Conservation (phyloP, 2,329 filamentous ascomycete species). For the Colletotrichum ledebouriae region DNA sequence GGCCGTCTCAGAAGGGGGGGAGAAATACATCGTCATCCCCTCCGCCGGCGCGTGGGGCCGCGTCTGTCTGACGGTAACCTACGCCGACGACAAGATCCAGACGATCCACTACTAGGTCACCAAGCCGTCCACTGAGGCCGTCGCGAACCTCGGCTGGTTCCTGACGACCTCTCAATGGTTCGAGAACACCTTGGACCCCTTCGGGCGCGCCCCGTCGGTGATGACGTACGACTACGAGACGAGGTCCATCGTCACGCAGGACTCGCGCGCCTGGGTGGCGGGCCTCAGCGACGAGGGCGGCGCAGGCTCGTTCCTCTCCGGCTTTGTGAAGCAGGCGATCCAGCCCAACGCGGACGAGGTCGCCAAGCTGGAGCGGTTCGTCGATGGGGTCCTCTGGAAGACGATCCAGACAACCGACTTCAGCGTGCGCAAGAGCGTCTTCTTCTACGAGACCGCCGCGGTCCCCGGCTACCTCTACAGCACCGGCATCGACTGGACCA, state of each 20-base stretch:
- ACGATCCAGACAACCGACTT: slow-evolving; percentile 60
- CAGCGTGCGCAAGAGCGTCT: slow-evolving; percentile 53
- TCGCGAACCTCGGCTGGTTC: slow-evolving; percentile 64
- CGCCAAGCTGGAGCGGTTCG: slow-evolving; percentile 65
- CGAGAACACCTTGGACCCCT: slow-evolving; percentile 64
- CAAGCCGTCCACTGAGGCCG: slow-evolving; percentile 57
- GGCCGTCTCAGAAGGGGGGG: neutral
- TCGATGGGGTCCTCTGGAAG: slow-evolving; percentile 64
- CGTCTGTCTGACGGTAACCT: slow-evolving; percentile 60
- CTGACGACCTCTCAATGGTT: slow-evolving; percentile 68
- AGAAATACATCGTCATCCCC: slow-evolving; percentile 58
- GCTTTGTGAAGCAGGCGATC: slow-evolving; percentile 66
- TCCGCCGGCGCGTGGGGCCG: slow-evolving; percentile 62
- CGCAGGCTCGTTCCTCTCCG: slow-evolving; percentile 67
- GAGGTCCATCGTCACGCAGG: slow-evolving; percentile 57
- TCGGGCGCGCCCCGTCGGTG: slow-evolving; percentile 65
- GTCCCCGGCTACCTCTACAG: too few relatives aligned
- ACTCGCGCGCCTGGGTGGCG: slow-evolving; percentile 68
- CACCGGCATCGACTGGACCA: too few relatives aligned
- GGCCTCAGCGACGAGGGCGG: slow-evolving; percentile 72
- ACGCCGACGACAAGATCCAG: slow-evolving; percentile 62
- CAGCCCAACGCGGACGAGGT: slow-evolving; percentile 64
- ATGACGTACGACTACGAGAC: slow-evolving; percentile 69
- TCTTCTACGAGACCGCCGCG: too few relatives aligned
- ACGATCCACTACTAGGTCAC: slow-evolving; percentile 70